Evolutionary conservation across 306 rosid species (phyloP).

Genomic region (Rubus idaeus): DNA sequence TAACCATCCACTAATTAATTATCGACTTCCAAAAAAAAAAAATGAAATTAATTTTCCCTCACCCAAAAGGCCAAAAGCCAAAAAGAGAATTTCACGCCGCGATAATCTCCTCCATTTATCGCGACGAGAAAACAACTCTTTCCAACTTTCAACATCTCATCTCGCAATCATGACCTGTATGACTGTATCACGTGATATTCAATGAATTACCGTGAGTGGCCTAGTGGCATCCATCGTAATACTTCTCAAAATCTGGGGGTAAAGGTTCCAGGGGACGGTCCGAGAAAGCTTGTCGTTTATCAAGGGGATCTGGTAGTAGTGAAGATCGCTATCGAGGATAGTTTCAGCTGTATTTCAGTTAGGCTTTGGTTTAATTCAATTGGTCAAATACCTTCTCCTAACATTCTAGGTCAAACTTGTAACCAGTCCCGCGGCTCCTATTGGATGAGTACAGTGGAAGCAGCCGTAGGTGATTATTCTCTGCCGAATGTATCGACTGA

Average conservation of each 20-base stretch:
- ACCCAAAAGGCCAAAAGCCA: no score
- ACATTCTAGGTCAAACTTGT: background rate
- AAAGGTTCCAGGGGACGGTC: conserved; percentile 17
- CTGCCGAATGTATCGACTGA: conserved; percentile 30
- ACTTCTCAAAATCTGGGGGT: conserved; percentile 10
- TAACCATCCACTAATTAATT: conserved; percentile 13
- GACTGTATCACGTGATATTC: conserved; percentile 57
- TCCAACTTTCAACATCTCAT: conserved; percentile 7
- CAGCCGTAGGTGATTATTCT: background rate
- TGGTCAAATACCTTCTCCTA: background rate
- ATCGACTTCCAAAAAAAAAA: background rate
- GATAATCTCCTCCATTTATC: background rate
- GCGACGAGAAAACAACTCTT: background rate
- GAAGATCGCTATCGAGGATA: conserved; percentile 41
- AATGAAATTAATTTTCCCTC: no score
- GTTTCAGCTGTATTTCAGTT: conserved; percentile 27
- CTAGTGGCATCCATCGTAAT: conserved; percentile 60
- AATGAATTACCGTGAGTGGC: conserved; percentile 27
- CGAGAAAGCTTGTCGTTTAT: conserved; percentile 61
- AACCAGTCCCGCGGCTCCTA: background rate
- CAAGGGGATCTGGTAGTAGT: conserved; percentile 47
- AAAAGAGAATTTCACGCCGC: background rate
- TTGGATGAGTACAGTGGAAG: background rate
- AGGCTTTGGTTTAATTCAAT: background rate
- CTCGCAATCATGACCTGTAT: conserved; percentile 41